Conservation (phyloP, 2,329 filamentous ascomycete genomes). For the Trichoderma arundinaceum region DNA sequence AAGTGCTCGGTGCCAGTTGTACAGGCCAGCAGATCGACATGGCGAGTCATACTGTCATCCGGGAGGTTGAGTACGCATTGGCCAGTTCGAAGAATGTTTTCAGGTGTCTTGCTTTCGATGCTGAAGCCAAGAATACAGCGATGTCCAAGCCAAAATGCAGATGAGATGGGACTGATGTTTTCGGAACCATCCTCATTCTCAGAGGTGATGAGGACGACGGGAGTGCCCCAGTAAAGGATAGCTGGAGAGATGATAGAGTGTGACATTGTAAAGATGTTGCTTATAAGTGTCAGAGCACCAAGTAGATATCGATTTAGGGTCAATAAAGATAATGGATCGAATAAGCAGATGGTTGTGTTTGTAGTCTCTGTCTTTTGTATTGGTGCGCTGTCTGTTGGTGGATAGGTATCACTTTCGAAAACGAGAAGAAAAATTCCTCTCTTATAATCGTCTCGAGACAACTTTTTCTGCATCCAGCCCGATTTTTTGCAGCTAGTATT, state of each 20-base stretch:
- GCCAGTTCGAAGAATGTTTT: constrained; percentile 49
- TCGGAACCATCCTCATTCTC: constrained; percentile 48
- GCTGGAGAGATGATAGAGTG: constrained; percentile 44
- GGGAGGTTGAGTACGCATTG: constrained; percentile 52
- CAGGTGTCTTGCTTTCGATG: constrained; percentile 45
- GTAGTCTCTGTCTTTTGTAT: background rate
- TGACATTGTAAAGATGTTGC: background rate
- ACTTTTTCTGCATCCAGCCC: background rate
- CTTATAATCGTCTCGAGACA: background rate
- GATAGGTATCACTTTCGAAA: background rate
- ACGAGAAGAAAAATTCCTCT: background rate
- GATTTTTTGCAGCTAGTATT: background rate
- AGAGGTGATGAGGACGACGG: constrained; percentile 48
- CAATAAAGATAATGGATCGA: background rate
- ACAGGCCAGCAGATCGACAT: constrained; percentile 47
- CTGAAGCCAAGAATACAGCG: constrained; percentile 51
- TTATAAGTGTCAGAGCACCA: background rate
- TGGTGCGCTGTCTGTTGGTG: background rate
- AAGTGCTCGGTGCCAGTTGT: constrained; percentile 45
- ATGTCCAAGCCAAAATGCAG: constrained; percentile 52
- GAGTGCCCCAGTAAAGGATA: constrained; percentile 51
- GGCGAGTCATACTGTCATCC: constrained; percentile 42
- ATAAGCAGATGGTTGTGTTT: background rate
- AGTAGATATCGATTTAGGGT: background rate
- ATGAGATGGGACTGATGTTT: constrained; percentile 53